These are phyloP conservation scores for Suillus plorans DNA, from an alignment of 768 basidiomycete species.

Conservation along the genomic window DNA sequence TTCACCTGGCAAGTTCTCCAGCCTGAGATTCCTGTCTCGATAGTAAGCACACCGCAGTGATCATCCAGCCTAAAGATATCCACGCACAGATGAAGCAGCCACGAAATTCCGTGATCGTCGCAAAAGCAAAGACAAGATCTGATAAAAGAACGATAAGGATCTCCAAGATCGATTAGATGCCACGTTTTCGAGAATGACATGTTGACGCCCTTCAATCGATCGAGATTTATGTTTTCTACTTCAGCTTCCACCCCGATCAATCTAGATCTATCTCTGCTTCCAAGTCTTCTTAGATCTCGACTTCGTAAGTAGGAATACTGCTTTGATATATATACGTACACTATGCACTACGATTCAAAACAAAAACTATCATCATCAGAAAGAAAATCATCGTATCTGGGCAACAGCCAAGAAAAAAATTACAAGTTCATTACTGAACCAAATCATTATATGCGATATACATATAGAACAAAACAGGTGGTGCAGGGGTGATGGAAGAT, in stretches of 20 bases:
- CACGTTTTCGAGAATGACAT: conserved; percentile 2
- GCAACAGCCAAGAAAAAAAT: background rate
- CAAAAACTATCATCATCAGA: background rate
- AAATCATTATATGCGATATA: conserved; percentile 4
- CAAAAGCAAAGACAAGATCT: no score
- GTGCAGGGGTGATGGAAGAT: background rate
- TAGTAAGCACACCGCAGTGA: no score
- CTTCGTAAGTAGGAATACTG: background rate
- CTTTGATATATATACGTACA: no score
- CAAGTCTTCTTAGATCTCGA: background rate
- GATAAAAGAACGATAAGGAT: background rate
- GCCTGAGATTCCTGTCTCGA: no score
- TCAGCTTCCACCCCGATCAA: background rate
- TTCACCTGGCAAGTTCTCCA: no score
- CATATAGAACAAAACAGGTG: background rate
- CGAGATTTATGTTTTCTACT: background rate
- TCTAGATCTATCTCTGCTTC: background rate
- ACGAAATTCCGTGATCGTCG: no score
- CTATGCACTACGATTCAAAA: background rate
- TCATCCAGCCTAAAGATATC: no score
- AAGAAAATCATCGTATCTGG: background rate
- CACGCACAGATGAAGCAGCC: no score
- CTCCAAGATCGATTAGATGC: conserved; percentile 1
- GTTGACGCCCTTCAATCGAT: background rate
- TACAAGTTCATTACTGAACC: conserved; percentile 5